Evolutionary conservation across 2,329 filamentous ascomycete genomes (phyloP).

Genomic region (Tolypocladium inflatum): DNA sequence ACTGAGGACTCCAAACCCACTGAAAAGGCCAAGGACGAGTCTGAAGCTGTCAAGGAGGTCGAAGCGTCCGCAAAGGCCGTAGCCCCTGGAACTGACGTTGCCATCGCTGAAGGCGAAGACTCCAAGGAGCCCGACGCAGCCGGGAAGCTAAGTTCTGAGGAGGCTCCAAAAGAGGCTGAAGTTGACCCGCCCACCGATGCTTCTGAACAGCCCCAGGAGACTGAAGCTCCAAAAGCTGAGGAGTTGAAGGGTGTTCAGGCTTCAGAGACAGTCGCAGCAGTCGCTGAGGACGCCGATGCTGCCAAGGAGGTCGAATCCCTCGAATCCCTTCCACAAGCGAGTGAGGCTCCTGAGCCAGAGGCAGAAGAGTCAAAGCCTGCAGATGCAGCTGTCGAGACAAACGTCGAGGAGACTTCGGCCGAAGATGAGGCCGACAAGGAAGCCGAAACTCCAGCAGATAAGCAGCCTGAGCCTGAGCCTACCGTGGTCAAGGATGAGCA

Average conservation of each 20-base stretch:
- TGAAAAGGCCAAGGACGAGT: slow-evolving; percentile 1
- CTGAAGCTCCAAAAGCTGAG: neutral
- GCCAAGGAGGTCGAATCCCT: neutral
- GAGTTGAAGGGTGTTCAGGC: neutral
- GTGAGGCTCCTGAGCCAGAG: neutral
- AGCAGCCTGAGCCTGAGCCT: neutral
- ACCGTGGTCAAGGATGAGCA: slow-evolving; percentile 6
- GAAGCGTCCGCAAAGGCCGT: slow-evolving; percentile 1
- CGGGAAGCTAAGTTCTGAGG: neutral
- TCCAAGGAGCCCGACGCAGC: neutral
- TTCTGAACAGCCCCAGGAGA: neutral
- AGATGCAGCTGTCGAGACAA: slow-evolving; percentile 2
- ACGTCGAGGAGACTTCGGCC: slow-evolving; percentile 1
- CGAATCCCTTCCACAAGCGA: neutral
- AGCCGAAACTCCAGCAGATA: neutral
- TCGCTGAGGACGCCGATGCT: neutral
- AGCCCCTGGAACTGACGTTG: neutral
- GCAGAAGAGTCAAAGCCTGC: neutral
- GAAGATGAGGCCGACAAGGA: neutral
- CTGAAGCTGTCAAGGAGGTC: slow-evolving; percentile 1
- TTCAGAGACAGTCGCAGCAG: neutral
- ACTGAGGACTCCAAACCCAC: neutral
- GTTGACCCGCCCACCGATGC: neutral
- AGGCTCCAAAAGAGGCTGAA: neutral
- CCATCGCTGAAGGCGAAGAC: neutral